Base-by-base conservation (phyloP, 495 filamentous ascomycete species). In the Neurospora sp. region DNA sequence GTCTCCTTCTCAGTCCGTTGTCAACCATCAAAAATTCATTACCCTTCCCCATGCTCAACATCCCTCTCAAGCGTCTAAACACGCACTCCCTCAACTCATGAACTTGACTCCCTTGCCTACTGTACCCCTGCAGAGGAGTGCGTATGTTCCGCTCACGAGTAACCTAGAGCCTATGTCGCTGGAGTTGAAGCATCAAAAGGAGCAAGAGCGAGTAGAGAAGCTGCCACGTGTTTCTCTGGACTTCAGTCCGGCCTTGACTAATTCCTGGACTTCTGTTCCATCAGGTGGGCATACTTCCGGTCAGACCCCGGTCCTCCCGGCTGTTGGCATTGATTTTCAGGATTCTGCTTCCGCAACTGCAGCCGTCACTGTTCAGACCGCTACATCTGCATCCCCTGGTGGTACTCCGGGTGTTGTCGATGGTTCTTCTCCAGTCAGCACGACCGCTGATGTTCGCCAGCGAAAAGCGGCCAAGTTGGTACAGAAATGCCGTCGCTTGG, bases 51-150 rank as follows among this genome's bases (percentile, higher is more conserved):
- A 9, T 27, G 0, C 9, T 27, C 47, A 59, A 14, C 9, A 27
- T 0, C 10, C 10, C 12, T 59, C 22, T 6, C 20, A 22, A 14
- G 10, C 22, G 22, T 59, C 47, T 4, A 59, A 59, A 27, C 5
- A 59, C 1, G 4, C 0, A 14, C 0, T 1, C 12, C 22, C 47
- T 59, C 47, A 3, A 16, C 22, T 3, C 22, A 16, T 0, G 22
- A 2, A 0, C 22, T 16, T 10, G 0, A 6, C 1, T 27, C 5
- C 20, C 9, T 0, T 14, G 0, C 10, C 12, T 31, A 1, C 3
- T 16, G 4, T 14, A 31, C 1, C 22, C 10, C 10, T 31, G 1
- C 20, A 59, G 5, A 59, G 47, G 1, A 59, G 20, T 12, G 3
- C 22, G 12, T 59, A 22, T 0, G 20, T 0, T 14, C 22, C 44